Conservation (phyloP, 192 early-diverging fungal species). For the Coemansia sp. region DNA sequence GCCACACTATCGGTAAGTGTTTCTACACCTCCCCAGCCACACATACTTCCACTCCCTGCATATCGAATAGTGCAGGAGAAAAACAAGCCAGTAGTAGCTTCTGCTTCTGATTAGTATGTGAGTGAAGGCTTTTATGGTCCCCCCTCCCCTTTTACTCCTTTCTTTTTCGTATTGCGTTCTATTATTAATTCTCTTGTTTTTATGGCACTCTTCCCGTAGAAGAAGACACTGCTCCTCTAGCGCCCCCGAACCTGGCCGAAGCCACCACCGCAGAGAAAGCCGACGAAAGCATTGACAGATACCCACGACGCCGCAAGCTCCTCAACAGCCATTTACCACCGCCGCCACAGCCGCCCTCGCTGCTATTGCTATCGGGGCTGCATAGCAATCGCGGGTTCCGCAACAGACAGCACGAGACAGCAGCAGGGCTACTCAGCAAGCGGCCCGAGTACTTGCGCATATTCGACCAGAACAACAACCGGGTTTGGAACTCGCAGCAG, state of each 20-base stretch:
- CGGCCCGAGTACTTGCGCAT: constrained; percentile 38
- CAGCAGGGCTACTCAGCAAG: background rate
- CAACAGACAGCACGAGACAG: background rate
- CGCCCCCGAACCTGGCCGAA: background rate
- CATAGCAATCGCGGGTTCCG: background rate
- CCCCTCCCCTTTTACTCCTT: background rate
- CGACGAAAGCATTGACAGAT: background rate
- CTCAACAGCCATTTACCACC: background rate
- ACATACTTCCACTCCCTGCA: background rate
- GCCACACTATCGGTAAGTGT: background rate
- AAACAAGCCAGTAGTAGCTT: background rate
- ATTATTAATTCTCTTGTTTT: background rate
- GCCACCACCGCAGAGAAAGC: background rate
- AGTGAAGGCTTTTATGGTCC: background rate
- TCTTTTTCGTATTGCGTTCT: background rate
- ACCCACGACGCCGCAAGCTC: background rate
- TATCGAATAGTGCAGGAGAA: background rate
- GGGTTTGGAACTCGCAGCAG: background rate
- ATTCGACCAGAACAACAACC: constrained; percentile 8
- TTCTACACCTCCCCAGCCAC: background rate
- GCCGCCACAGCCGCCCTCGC: background rate
- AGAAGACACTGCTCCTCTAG: background rate
- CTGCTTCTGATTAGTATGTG: background rate
- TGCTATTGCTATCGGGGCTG: constrained; percentile 2
- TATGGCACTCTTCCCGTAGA: background rate